These are phyloP conservation scores for Colletotrichum somersetense DNA, from an alignment of 2,329 filamentous ascomycete genomes.

Conservation along the genomic window DNA sequence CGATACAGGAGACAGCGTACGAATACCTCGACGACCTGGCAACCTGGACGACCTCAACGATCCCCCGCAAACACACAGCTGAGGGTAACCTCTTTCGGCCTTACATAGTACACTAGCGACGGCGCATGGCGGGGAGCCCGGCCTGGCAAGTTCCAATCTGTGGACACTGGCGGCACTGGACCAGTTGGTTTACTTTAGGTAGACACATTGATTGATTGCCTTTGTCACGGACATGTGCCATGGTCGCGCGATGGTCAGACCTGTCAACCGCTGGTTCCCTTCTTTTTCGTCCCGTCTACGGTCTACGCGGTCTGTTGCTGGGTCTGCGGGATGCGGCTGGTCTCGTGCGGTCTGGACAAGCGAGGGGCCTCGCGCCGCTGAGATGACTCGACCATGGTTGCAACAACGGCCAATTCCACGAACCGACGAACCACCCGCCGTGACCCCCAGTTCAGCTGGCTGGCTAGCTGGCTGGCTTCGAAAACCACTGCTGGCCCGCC, in stretches of 20 bases:
- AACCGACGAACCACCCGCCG: conserved; percentile 9
- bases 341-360: conserved; percentile 28
- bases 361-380: conserved; percentile 19
- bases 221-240: conserved; percentile 16
- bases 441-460: conserved; percentile 5
- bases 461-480: conserved; percentile 2
- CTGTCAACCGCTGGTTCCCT: conserved; percentile 20
- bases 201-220: too few species aligned
- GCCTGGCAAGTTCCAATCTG: conserved; percentile 5
- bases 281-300: conserved; percentile 24
- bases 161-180: too few species aligned
- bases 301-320: background rate
- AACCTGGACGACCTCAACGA: background rate
- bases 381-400: conserved; percentile 13
- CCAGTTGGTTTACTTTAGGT: too few species aligned
- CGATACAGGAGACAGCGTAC: too few species aligned
- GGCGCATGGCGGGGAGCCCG: conserved; percentile 22
- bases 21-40: background rate
- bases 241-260: conserved; percentile 14
- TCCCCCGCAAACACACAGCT: conserved; percentile 36
- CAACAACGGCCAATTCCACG: background rate
- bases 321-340: conserved; percentile 9
- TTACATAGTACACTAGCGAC: conserved; percentile 2
- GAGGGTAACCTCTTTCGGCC: conserved; percentile 23
- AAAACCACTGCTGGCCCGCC: background rate